Conservation (phyloP, 2,329 filamentous ascomycete species). For the Akanthomyces lecanii region DNA sequence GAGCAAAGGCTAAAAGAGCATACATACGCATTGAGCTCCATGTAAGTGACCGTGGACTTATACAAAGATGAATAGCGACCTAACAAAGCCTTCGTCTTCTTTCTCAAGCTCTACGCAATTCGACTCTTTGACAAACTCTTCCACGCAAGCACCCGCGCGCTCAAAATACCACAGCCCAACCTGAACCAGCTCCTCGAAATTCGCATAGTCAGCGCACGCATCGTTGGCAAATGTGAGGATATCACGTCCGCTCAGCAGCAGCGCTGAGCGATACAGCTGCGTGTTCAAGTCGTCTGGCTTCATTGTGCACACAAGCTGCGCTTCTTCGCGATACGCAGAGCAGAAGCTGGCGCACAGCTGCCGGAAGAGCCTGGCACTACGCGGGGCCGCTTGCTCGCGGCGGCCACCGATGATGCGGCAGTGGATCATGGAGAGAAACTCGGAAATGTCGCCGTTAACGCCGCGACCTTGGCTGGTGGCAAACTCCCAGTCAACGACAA, state of each 20-base stretch:
- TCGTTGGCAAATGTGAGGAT: conserved; percentile 9
- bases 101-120: background rate
- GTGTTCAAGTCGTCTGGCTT: conserved; percentile 1
- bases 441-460: conserved; percentile 10
- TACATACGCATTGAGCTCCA: background rate
- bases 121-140: conserved; percentile 5
- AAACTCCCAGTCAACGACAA: conserved; percentile 14
- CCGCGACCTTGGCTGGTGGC: conserved; percentile 9
- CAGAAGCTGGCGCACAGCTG: conserved; percentile 3
- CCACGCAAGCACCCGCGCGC: conserved; percentile 5
- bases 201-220: conserved; percentile 2
- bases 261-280: conserved; percentile 8
- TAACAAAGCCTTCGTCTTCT: conserved; percentile 14
- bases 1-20: too few species aligned
- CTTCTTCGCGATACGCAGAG: conserved; percentile 3
- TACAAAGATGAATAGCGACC: conserved; percentile 13
- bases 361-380: background rate
- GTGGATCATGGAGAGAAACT: conserved; percentile 7
- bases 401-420: conserved; percentile 11
- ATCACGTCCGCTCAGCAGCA: conserved; percentile 13
- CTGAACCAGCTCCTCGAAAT: background rate
- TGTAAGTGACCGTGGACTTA: background rate
- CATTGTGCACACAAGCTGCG: conserved; percentile 10
- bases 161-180: conserved; percentile 15
- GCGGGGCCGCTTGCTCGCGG: background rate